These are phyloP conservation scores for Camellia japonica DNA, from an alignment of 148 eudicot genomes.

Conservation along the genomic window DNA sequence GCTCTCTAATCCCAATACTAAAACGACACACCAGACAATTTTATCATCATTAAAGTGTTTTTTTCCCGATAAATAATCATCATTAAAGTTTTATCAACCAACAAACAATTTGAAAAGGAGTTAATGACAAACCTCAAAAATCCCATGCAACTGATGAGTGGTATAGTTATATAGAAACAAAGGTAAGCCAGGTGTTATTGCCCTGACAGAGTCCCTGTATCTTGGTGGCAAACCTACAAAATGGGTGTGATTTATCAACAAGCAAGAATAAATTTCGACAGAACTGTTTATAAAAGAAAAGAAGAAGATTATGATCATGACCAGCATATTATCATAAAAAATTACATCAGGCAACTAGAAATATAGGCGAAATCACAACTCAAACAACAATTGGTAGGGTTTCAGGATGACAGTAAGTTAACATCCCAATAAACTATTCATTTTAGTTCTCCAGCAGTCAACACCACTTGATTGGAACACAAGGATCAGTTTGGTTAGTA, in stretches of 20 bases:
- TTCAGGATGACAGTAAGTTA: background rate
- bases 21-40: background rate
- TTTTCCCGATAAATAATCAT: too few relatives aligned
- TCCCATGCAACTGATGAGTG: slow-evolving; percentile 97
- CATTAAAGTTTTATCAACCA: background rate
- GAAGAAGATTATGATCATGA: background rate
- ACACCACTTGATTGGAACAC: too few relatives aligned
- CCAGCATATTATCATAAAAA: background rate
- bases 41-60: background rate
- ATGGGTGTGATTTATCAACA: slow-evolving; percentile 16
- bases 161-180: slow-evolving; percentile 97
- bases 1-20: background rate
- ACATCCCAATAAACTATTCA: background rate
- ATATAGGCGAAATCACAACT: background rate
- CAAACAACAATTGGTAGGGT: background rate
- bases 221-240: slow-evolving; percentile 92
- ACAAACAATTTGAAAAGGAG: background rate
- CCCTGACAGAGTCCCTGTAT: slow-evolving; percentile 96
- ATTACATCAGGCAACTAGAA: background rate
- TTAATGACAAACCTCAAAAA: slow-evolving; percentile 71
- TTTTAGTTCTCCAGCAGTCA: background rate
- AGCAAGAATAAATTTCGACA: background rate
- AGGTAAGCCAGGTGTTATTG: slow-evolving; percentile 97
- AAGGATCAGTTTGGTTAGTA: too few relatives aligned
- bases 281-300: background rate